Base-by-base conservation (phyloP, 139 green algal species). In the Yamagishiella unicocca region DNA sequence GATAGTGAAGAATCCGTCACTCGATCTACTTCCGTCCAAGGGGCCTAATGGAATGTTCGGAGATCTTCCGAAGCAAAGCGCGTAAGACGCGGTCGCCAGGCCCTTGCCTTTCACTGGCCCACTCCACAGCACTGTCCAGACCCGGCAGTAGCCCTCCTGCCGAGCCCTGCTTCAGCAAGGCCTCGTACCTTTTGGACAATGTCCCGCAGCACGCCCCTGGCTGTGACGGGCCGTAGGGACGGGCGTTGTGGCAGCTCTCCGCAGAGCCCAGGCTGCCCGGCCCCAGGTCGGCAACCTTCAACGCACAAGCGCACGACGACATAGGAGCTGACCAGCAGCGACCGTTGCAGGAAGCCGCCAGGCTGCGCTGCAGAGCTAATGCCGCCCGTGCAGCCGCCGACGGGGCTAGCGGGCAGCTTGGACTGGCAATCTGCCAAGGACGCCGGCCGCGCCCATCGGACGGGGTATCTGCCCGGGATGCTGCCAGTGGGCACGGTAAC, bases 161-260 rank as follows among this genome's bases (percentile, higher is more conserved):
- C 21, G 1, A 40, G n/a, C n/a, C n/a, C n/a, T n/a, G n/a, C n/a
- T n/a, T n/a, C n/a, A n/a, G n/a, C n/a, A n/a, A n/a, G n/a, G n/a
- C n/a, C n/a, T n/a, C 76, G n/a, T n/a, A 86, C 80, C 80, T 86
- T 86, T 1, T 25, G 43, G 10, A 86, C 37, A 21, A 86, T 86
- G 64, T 86, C 80, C 7, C 61, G 43, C 31, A 86, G 62, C 62
- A 86, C 80, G 1, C 62, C 80, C 21, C 43, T 45, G 43, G 64
- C 64, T 5, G 80, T 78, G 42, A 50, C 43, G 1, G 80, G 80
- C 3, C 64, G 80, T 68, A 86, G 7, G 43, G 9, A 3, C 29
- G 8, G 5, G 21, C 25, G 31, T 38, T 86, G 80, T 12, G 10
- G 45, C 80, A 86, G 9, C 80, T 5, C 40, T 77, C 43, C 25